Percentiles rank a stretch among this genome's conserved stretches.
Evolutionary conservation across 345 rosid genomes (phyloP).

Genomic region (Salix dunnii): DNA sequence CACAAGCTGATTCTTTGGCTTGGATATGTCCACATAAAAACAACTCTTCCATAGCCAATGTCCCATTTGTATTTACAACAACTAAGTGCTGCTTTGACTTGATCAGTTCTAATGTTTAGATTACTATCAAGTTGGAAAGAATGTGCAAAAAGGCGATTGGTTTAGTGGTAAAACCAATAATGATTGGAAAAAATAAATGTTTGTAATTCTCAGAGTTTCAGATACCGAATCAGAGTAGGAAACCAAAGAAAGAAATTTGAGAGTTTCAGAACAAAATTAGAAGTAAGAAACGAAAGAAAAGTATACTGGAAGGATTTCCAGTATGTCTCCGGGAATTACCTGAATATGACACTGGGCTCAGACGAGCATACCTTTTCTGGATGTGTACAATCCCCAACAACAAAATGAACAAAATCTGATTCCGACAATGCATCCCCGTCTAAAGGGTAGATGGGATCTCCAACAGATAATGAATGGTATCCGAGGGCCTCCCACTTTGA

Average conservation of each 20-base stretch:
- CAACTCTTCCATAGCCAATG: not conserved
- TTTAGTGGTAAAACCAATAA: not conserved
- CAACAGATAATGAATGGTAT: constrained; percentile 61
- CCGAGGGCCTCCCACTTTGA: constrained; percentile 71
- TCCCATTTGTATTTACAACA: not conserved
- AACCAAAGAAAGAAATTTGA: not conserved
- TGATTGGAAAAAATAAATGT: not conserved
- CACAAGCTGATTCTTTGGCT: not conserved
- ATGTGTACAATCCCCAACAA: constrained; percentile 78
- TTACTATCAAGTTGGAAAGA: not conserved
- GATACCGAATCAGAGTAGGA: not conserved
- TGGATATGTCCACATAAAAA: not conserved
- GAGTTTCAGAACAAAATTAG: not conserved
- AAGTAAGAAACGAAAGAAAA: not conserved
- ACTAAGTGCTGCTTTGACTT: not conserved
- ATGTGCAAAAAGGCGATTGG: not conserved
- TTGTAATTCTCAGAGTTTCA: not conserved
- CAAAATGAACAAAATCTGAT: constrained; percentile 63
- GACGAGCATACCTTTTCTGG: constrained; percentile 56
- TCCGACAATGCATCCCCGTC: constrained; percentile 44
- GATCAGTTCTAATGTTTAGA: too few species aligned
- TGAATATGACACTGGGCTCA: constrained; percentile 71
- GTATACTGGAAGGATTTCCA: not conserved
- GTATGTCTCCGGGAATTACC: constrained; percentile 36
- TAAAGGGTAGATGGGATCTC: constrained; percentile 44